Base-by-base conservation (phyloP, 2,329 filamentous ascomycete genomes). In the Fusarium sp. region DNA sequence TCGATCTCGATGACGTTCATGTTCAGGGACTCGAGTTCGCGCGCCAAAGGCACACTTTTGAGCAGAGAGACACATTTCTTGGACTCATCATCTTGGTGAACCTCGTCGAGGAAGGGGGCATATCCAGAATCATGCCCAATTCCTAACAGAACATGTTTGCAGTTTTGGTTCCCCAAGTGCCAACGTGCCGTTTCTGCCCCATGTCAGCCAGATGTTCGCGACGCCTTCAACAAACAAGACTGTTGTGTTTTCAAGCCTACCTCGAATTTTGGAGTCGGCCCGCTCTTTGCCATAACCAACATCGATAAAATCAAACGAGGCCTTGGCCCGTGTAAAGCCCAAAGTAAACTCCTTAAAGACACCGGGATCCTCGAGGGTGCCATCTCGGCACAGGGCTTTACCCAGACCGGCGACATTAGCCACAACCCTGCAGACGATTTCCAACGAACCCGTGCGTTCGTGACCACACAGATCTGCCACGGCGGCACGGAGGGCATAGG, bases 291-390 rank as follows among this genome's bases (percentile, higher is more conserved):
- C 81, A 63, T 80, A 74, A 31, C 86, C 85, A 49, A 88, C 80
- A 67, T 89, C 85, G 53, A 88, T 76, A 75, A 88, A 88, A 71
- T 88, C 84, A 75, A 88, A 87, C 10, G 80, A 81, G 9, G 83
- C 78, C 61, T 81, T 81, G 56, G 78, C 80, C 71, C 86, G 84
- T 44, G 82, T 86, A 75, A 88, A 89, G 33, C 83, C 87, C 55
- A 79, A 68, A 23, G 80, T 79, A 74, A 88, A 89, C 45, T 88
- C 80, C 54, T 77, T 80, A 21, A 88, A 73, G 36, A 79, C 76
- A n/a, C 70, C 70, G 32, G 78, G 72, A 53, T 70, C 78, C 11
- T 77, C 75, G 31, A 85, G 67, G 46, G 73, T 75, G 43, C 81
- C 82, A 58, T 82, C 78, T 13, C 78, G 77, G 41, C 75, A 73